phyloP scores from a whole-genome alignment of 2,329 filamentous ascomycete species.

The Aspergillus sp. region DNA sequence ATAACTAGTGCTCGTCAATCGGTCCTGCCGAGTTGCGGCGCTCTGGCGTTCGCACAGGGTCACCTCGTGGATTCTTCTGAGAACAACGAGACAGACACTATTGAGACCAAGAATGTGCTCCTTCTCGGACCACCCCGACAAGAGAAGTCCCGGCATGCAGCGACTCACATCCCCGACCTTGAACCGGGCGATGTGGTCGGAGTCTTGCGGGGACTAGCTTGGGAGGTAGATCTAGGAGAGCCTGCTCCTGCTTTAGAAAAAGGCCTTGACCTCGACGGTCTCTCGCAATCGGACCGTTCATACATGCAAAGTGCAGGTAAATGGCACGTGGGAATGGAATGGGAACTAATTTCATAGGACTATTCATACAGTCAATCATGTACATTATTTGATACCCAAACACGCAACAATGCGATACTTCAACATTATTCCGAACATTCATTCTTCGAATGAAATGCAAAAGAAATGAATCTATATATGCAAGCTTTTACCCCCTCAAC shows the following conservation, averaged over 20 bases:
- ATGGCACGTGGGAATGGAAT: constrained; percentile 45
- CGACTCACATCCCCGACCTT: constrained; percentile 10
- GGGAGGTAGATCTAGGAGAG: constrained; percentile 37
- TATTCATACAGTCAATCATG: background rate
- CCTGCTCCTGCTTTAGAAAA: background rate
- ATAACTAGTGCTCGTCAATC: constrained; percentile 21
- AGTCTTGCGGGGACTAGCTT: constrained; percentile 35
- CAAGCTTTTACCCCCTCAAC: constrained; percentile 33
- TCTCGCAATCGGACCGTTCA: background rate
- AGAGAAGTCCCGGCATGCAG: constrained; percentile 2
- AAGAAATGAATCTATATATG: background rate
- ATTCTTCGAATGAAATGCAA: background rate
- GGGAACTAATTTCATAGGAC: constrained; percentile 34
- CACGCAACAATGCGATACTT: background rate
- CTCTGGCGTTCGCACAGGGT: constrained; percentile 28
- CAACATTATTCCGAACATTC: background rate
- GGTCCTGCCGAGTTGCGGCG: constrained; percentile 27
- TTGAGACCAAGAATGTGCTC: constrained; percentile 20
- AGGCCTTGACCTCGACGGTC: background rate
- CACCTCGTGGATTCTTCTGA: background rate
- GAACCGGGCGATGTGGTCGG: constrained; percentile 30
- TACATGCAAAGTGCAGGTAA: constrained; percentile 13
- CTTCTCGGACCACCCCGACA: constrained; percentile 31
- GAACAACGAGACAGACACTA: constrained; percentile 1
- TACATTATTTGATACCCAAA: constrained; percentile 3